Percentiles rank a stretch among this genome's conserved stretches.
Evolutionary conservation across 2,329 filamentous ascomycete genomes (phyloP).

Genomic region (Paracoccidioides lutzii): DNA sequence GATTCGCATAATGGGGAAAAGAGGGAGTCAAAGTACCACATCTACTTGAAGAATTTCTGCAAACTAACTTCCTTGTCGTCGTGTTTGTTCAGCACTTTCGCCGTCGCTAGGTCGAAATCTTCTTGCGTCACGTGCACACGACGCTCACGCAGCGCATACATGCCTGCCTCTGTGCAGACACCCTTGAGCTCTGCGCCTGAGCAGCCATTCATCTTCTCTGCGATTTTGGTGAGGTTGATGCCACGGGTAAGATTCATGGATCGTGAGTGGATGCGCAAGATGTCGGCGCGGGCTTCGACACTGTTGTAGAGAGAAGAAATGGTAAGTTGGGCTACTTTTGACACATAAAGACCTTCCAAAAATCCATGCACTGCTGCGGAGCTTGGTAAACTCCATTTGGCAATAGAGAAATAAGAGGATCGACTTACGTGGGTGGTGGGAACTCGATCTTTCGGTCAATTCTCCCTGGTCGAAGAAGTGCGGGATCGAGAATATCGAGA

Average conservation of each 20-base stretch:
- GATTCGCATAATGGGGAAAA: too few species aligned
- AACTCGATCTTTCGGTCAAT: constrained; percentile 99
- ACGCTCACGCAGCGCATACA: constrained; percentile 91
- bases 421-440: constrained; percentile 64
- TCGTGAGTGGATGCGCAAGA: constrained; percentile 90
- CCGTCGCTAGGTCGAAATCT: constrained; percentile 95
- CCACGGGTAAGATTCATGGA: constrained; percentile 98
- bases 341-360: not conserved
- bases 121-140: constrained; percentile 97
- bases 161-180: constrained; percentile 95
- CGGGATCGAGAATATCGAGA: constrained; percentile 91
- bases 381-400: too few species aligned
- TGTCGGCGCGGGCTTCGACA: constrained; percentile 91
- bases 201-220: constrained; percentile 99
- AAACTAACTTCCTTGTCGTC: constrained; percentile 94
- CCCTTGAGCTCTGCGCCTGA: constrained; percentile 96
- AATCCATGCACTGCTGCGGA: not conserved
- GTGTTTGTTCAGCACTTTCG: constrained; percentile 99
- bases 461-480: constrained; percentile 83
- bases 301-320: constrained; percentile 18
- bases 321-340: not conserved
- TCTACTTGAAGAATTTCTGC: constrained; percentile 70
- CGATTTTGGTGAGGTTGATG: constrained; percentile 96
- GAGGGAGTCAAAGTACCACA: not conserved
- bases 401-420: not conserved